A percentile compares a stretch with the other conserved stretches of the same genome.
phyloP scores from a whole-genome alignment of 495 filamentous ascomycete genomes.

The Opeltia flavorubescens region DNA sequence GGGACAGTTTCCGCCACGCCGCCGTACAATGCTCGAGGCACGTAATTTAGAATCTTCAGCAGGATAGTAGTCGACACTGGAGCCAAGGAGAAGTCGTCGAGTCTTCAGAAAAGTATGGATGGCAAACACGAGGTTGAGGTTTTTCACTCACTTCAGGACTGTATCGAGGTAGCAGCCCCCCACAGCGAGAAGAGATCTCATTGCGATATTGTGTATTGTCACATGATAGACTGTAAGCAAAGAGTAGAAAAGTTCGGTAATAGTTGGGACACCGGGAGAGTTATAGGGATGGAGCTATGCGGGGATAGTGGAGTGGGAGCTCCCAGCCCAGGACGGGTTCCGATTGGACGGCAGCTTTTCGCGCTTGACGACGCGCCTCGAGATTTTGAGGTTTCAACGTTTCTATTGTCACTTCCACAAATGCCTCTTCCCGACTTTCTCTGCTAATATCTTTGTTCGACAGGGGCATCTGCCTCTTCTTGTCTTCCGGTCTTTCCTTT shows the following conservation, averaged over 20 bases:
- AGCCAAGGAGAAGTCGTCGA: constrained; percentile 51
- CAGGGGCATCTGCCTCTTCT: neutral
- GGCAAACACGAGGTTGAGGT: constrained; percentile 19
- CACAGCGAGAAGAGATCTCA: constrained; percentile 39
- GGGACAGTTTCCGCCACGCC: constrained; percentile 58
- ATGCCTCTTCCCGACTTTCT: too few species aligned
- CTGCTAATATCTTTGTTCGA: too few species aligned
- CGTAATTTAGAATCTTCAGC: constrained; percentile 59
- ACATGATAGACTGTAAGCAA: too few species aligned
- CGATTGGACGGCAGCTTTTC: neutral
- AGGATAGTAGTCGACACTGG: constrained; percentile 44
- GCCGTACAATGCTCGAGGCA: constrained; percentile 39
- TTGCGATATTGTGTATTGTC: too few species aligned
- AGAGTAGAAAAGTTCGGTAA: too few species aligned
- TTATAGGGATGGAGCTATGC: too few species aligned
- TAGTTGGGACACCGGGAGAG: too few species aligned
- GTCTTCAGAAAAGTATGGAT: constrained; percentile 55
- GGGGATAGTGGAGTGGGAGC: neutral
- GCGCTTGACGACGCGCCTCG: neutral
- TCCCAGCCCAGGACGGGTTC: too few species aligned
- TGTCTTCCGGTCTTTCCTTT: neutral
- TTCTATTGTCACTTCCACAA: neutral
- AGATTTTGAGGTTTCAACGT: neutral
- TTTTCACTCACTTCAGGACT: constrained; percentile 40
- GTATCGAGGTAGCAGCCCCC: constrained; percentile 58